Base-by-base conservation (phyloP, 2,329 filamentous ascomycete genomes). In the Rutstroemia sp. region DNA sequence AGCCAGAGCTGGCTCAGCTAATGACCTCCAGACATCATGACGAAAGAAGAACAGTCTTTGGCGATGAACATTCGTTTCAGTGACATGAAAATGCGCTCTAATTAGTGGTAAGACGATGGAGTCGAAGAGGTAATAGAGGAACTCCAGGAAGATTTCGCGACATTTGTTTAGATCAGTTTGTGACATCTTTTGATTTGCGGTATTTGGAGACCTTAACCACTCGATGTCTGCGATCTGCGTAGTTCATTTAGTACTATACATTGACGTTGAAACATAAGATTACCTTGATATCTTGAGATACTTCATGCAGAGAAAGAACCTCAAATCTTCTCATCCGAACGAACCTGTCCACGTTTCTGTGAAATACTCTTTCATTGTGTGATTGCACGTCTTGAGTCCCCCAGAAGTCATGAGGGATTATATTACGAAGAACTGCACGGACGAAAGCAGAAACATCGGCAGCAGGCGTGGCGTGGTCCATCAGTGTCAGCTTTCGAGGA, bases 121-220 rank as follows among this genome's bases (percentile, higher is more conserved):
- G 71, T 99, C 94, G 65, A 99, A 94, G 4, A 95, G 63, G 69
- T 92, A 99, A 73, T 96, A 97, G 6, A 97, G 66, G 57, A 97
- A 84, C 69, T 99, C 94, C 53, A 84, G 73, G 49, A 96, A 81
- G 0, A 97, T 77, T 66, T 96, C 88, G 25, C 74, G 76, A 10
- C 92, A 84, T 70, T 96, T 97, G 6, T 74, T 73, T 30, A 81
- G 75, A 67, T 97, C 92, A 0, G 86, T 84, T 58, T 78, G 75
- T 58, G 87, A 87, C 50, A 87, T 75, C 54, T 86, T 92, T 9
- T 70, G 66, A 2, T 68, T 70, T 14, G 69, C 64, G 1, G 77
- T 68, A 12, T 71, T 71, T 1, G 79, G 78, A 36, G 82, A 79
- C 19, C 76, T 75, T 51, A 96, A 81, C 94, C 94, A 99, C 10